phyloP scores from a whole-genome alignment of 108 stramenopile genomes.

The Pseudonitzschia multistriata region DNA sequence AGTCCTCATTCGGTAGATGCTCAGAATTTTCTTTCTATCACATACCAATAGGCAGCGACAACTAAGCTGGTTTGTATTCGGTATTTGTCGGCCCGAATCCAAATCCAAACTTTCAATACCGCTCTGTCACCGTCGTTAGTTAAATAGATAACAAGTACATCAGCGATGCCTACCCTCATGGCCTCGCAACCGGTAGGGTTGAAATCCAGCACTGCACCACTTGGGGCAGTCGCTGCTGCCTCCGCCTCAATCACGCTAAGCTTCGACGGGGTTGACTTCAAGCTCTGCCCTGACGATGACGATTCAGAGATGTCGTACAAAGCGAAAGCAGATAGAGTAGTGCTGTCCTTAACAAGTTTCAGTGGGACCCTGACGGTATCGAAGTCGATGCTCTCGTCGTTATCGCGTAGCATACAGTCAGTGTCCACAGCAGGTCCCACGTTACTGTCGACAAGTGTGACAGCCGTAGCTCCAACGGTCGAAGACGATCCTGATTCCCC shows the following conservation, averaged over 20 bases:
- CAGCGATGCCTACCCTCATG: slow-evolving; percentile 4
- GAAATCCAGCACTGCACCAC: neutral
- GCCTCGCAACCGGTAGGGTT: neutral
- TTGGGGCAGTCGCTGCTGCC: neutral
- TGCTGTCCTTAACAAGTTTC: slow-evolving; percentile 43
- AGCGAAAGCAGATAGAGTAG: slow-evolving; percentile 28
- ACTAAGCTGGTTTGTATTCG: no score
- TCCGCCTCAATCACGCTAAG: slow-evolving; percentile 49
- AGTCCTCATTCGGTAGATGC: no score
- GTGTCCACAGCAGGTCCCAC: neutral
- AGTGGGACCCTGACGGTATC: slow-evolving; percentile 42
- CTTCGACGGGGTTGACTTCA: slow-evolving; percentile 57
- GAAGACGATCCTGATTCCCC: slow-evolving; percentile 30
- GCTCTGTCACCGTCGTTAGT: no score
- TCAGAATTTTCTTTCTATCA: no score
- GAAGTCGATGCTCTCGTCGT: neutral
- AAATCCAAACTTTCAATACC: no score
- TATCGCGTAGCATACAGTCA: neutral
- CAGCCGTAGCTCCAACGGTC: slow-evolving; percentile 9
- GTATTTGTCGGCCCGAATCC: no score
- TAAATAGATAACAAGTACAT: no score
- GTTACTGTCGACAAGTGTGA: neutral
- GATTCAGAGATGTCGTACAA: slow-evolving; percentile 28
- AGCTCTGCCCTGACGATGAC: slow-evolving; percentile 31
- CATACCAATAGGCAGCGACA: no score